Base-by-base conservation (phyloP, 2,329 filamentous ascomycete species). In the Stemphylium vesicarium region DNA sequence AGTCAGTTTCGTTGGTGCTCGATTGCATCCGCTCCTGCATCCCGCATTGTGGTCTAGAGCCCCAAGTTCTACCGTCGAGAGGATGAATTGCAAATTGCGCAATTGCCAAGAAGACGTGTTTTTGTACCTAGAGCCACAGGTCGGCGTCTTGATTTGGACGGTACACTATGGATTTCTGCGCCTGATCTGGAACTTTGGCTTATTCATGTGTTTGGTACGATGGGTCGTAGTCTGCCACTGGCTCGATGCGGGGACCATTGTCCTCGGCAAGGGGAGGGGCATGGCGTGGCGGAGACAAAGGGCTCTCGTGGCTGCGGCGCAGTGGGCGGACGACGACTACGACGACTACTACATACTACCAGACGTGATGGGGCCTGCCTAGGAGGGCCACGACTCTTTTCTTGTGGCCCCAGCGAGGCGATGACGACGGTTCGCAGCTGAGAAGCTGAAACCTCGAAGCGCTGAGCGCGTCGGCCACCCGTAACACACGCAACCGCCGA, bases 371-470 rank as follows among this genome's bases (percentile, higher is more conserved):
- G 8, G 31, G 22, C 24, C 15, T 32, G 10, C 37, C 40, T 31
- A 20, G 29, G 40, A 43, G 56, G 52, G 45, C 50, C 49, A 43
- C 32, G 35, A 37, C 36, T 29, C 48, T 29, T 42, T 54, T 53
- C 44, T 39, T 46, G 44, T 52, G 50, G 38, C 50, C 41, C 40
- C 15, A 42, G 20, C n/a, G 9, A 22, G 44, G 20, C n/a, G n/a
- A 24, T 29, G 39, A 41, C 36, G 36, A 33, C 36, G 26, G 26
- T 29, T 29, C 18, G 33, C 36, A 45, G 45, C 56, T 61, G 54
- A 57, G 46, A 24, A 40, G 56, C 52, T 64, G 63, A 64, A 63
- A 66, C 60, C 41, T 31, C 53, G 54, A 60, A 56, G 62, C 62
- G 62, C 58, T 59, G 53, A 51, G 38, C 26, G 26, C 24, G 26